Evolutionary conservation across 768 basidiomycete genomes (phyloP).

Genomic region (Leucocoprinus birnbaumii): DNA sequence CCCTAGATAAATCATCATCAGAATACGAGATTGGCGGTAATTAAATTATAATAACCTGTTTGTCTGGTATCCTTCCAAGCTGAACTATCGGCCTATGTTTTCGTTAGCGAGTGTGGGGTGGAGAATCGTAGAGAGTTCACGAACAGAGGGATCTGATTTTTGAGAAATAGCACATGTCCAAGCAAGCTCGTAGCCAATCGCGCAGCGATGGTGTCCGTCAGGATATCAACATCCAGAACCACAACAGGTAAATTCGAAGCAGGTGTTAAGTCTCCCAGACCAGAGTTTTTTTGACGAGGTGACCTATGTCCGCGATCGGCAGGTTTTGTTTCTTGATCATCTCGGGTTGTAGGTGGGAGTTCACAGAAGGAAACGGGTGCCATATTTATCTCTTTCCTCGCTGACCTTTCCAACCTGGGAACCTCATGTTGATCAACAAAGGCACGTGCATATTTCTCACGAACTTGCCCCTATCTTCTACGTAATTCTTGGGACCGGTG

Average conservation of each 20-base stretch:
- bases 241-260: constrained; percentile 29
- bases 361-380: background rate
- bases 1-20: constrained; percentile 24
- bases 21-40: background rate
- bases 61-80: constrained; percentile 48
- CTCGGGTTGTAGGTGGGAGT: background rate
- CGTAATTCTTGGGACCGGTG: too few relatives aligned
- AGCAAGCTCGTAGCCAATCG: constrained; percentile 60
- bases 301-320: background rate
- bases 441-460: background rate
- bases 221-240: constrained; percentile 44
- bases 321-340: background rate
- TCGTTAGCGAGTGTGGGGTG: background rate
- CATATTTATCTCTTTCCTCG: background rate
- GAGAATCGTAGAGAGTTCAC: constrained; percentile 23
- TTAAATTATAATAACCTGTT: constrained; percentile 27
- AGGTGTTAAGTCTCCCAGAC: too few relatives aligned
- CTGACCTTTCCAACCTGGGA: background rate
- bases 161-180: constrained; percentile 72
- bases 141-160: constrained; percentile 78
- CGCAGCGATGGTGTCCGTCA: constrained; percentile 61
- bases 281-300: background rate
- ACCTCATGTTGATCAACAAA: background rate
- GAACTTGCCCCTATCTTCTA: too few relatives aligned
- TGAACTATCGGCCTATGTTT: constrained; percentile 60